Percentiles rank a stretch among this genome's conserved stretches.
Conservation (phyloP, 345 rosid species). For the Ailanthus altissimus region DNA sequence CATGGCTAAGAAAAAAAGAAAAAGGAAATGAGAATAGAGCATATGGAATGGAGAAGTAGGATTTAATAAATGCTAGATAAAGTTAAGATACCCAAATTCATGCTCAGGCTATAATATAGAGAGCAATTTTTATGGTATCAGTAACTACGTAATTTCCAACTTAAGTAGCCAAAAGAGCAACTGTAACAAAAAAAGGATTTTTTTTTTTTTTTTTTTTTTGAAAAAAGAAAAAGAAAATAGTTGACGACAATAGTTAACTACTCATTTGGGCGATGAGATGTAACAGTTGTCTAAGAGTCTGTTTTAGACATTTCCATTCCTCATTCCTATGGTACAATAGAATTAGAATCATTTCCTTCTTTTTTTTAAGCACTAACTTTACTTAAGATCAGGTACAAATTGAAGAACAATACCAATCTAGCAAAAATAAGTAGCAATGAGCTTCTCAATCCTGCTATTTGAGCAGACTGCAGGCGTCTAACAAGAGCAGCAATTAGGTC, state of each 20-base stretch:
- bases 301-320: no score
- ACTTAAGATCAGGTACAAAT: neutral
- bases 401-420: constrained; percentile 65
- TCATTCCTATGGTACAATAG: no score
- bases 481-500: constrained; percentile 83
- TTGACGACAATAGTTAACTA: neutral
- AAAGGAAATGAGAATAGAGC: neutral
- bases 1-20: neutral
- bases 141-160: neutral
- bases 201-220: no score
- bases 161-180: neutral
- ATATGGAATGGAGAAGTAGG: neutral
- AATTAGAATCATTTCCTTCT: no score
- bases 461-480: constrained; percentile 84
- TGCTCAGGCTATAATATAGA: neutral
- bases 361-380: neutral
- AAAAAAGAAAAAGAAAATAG: neutral
- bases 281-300: no score
- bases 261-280: neutral
- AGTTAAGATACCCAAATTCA: neutral
- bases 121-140: neutral
- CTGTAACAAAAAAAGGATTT: neutral
- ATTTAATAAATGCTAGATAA: neutral
- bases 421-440: constrained; percentile 87
- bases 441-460: constrained; percentile 69